These are phyloP conservation scores for Polyporus tsugae DNA, from an alignment of 1,284 basidiomycete genomes.

Conservation along the genomic window DNA sequence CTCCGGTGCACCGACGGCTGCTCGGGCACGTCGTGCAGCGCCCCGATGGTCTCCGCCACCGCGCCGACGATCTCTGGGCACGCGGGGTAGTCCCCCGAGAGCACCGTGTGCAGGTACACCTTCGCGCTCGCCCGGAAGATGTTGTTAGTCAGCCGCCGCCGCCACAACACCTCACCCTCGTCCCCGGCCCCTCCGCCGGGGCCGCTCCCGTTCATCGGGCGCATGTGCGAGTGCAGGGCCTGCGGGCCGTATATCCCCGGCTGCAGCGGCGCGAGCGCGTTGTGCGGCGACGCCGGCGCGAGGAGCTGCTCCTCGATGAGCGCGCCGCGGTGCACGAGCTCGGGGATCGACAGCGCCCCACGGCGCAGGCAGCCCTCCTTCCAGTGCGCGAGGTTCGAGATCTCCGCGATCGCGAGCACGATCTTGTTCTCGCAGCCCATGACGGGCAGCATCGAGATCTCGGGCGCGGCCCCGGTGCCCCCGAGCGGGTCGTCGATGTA, in stretches of 20 bases:
- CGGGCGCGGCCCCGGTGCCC: constrained; percentile 27
- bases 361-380: constrained; percentile 52
- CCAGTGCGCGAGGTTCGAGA: constrained; percentile 71
- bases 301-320: constrained; percentile 59
- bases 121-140: constrained; percentile 79
- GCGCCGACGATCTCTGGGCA: constrained; percentile 66
- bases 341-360: constrained; percentile 61
- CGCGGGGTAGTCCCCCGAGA: constrained; percentile 71
- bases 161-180: constrained; percentile 7
- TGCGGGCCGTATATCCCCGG: constrained; percentile 33
- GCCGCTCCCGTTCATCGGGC: constrained; percentile 8
- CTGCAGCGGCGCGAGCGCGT: constrained; percentile 29
- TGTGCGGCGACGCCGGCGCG: constrained; percentile 29
- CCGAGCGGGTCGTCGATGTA: constrained; percentile 45
- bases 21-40: constrained; percentile 54
- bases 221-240: constrained; percentile 27
- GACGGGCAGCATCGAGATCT: constrained; percentile 74
- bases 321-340: constrained; percentile 61
- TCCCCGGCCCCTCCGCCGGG: constrained; percentile 7
- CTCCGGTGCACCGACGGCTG: constrained; percentile 53
- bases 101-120: constrained; percentile 75
- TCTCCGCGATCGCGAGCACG: constrained; percentile 81
- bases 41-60: constrained; percentile 62
- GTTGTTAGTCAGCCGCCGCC: constrained; percentile 56
- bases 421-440: constrained; percentile 88